phyloP scores from a whole-genome alignment of 1,284 basidiomycete species.

The Xanthoconium separans region DNA sequence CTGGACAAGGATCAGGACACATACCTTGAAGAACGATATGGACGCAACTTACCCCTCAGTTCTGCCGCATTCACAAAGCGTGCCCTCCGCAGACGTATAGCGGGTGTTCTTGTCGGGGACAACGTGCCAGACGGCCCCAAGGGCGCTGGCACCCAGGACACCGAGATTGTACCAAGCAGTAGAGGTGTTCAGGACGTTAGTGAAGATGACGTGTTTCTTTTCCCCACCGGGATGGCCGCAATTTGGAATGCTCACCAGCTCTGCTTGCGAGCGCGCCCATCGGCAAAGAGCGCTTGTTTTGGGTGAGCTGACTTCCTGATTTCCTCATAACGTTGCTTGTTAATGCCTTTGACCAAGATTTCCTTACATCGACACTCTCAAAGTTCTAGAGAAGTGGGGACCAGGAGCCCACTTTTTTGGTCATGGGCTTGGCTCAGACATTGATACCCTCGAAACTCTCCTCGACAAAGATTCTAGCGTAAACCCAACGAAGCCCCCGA shows the following conservation, averaged over 20 bases:
- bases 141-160: conserved; percentile 47
- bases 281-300: conserved; percentile 88
- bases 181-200: conserved; percentile 62
- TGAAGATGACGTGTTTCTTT: conserved; percentile 89
- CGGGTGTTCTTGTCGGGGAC: conserved; percentile 79
- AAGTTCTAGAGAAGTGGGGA: conserved; percentile 96
- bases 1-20: conserved; percentile 50
- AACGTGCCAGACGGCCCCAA: conserved; percentile 37
- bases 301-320: conserved; percentile 59
- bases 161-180: conserved; percentile 54
- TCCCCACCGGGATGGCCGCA: conserved; percentile 87
- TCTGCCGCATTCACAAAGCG: conserved; percentile 80
- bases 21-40: conserved; percentile 94
- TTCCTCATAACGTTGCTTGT: background rate
- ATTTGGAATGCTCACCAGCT: conserved; percentile 91
- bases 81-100: conserved; percentile 85
- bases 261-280: conserved; percentile 49
- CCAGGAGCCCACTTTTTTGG: conserved; percentile 93
- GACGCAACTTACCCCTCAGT: conserved; percentile 82
- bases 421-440: conserved; percentile 73
- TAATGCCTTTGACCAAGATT: conserved; percentile 58
- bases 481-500: conserved; percentile 46
- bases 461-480: conserved; percentile 47
- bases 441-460: conserved; percentile 70
- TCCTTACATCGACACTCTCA: conserved; percentile 97